phyloP scores from a whole-genome alignment of 768 basidiomycete species.

The Lactifluus piperatus region DNA sequence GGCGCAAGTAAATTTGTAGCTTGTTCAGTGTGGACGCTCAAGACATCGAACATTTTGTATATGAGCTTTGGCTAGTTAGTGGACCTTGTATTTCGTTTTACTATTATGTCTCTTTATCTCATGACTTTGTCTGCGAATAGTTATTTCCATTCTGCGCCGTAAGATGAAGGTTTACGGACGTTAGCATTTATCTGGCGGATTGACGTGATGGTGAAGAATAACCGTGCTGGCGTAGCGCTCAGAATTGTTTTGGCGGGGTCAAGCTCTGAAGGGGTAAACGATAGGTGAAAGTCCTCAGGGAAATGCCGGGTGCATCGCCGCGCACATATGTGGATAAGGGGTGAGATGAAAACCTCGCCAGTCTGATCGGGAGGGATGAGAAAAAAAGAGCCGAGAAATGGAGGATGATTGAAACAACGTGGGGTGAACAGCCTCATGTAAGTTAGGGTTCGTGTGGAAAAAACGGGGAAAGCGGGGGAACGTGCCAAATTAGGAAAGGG shows the following conservation, averaged over 20 bases:
- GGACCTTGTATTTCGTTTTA: slow-evolving; percentile 27
- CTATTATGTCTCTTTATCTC: slow-evolving; percentile 5
- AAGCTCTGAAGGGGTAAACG: slow-evolving; percentile 14
- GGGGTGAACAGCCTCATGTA: slow-evolving; percentile 17
- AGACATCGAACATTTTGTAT: slow-evolving; percentile 14
- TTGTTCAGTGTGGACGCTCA: not conserved
- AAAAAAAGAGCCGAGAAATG: slow-evolving; percentile 20
- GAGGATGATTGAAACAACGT: slow-evolving; percentile 22
- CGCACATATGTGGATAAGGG: slow-evolving; percentile 21
- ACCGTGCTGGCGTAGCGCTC: slow-evolving; percentile 11
- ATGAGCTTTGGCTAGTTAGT: slow-evolving; percentile 20
- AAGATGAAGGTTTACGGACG: slow-evolving; percentile 10
- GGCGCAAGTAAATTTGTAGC: slow-evolving; percentile 27
- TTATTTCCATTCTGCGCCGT: slow-evolving; percentile 5
- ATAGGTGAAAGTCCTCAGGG: slow-evolving; percentile 10
- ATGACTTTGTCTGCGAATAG: slow-evolving; percentile 15
- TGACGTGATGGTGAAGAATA: slow-evolving; percentile 15
- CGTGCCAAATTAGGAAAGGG: not conserved
- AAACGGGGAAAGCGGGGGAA: not conserved
- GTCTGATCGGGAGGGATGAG: slow-evolving; percentile 19
- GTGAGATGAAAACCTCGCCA: slow-evolving; percentile 19
- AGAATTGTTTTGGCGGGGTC: slow-evolving; percentile 11
- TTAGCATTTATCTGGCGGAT: slow-evolving; percentile 6
- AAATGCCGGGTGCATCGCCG: slow-evolving; percentile 15
- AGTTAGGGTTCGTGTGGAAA: slow-evolving; percentile 6